phyloP scores from a whole-genome alignment of 768 basidiomycete genomes.

The Serendipita sp. region DNA sequence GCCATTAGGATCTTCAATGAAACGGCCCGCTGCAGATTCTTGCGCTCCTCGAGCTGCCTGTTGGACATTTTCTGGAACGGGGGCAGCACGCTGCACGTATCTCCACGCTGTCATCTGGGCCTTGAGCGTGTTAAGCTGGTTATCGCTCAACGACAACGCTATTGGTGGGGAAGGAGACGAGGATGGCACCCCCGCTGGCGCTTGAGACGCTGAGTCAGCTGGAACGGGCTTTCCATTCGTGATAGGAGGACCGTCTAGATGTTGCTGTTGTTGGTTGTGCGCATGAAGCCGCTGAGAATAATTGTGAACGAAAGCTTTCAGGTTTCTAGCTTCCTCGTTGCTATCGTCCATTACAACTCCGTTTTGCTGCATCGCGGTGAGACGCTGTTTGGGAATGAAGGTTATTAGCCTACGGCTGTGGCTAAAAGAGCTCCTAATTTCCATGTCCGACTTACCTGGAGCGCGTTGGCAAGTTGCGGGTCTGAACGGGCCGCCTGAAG shows the following conservation, averaged over 20 bases:
- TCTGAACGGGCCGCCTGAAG: neutral
- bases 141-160: conserved; percentile 52
- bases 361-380: neutral
- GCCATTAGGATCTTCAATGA: conserved; percentile 22
- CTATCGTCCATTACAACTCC: neutral
- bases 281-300: neutral
- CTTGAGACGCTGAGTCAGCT: neutral
- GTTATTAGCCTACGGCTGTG: neutral
- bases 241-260: neutral
- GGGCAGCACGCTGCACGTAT: conserved; percentile 44
- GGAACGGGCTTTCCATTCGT: neutral
- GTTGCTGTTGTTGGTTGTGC: neutral
- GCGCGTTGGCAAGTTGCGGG: neutral
- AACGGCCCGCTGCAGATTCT: conserved; percentile 45
- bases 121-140: conserved; percentile 61
- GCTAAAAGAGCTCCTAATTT: neutral
- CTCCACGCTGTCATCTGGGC: conserved; percentile 76
- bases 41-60: conserved; percentile 49
- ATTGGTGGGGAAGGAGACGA: conserved; percentile 44
- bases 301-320: neutral
- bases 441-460: neutral
- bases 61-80: conserved; percentile 54
- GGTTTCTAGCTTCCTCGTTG: neutral
- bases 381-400: neutral
- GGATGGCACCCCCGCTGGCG: conserved; percentile 5